Evolutionary conservation across 176 grass and related monocot genomes (phyloP), one percentile per base, ranked within the genome.

Genomic region (Zea mays): DNA sequence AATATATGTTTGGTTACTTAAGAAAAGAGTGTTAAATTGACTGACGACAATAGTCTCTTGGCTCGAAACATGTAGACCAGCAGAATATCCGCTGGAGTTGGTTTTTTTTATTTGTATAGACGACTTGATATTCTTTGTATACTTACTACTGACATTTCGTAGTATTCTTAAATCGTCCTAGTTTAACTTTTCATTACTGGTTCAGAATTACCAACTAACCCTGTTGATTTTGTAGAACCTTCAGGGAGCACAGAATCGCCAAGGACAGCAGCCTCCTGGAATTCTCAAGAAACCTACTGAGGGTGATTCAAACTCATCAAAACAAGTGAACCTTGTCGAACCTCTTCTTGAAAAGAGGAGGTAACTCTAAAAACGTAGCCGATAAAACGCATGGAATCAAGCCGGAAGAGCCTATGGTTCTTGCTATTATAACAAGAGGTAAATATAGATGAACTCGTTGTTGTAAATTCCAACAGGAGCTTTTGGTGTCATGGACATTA

Each of bases 251-350:
- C 85, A 89, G 71, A 89, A 81, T 87, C 85, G 90, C 10, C 96
- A 81, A 75, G 92, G 87, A 50, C 92, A 99, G 34, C 87, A 76
- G 47, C 85, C 91, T 75, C 12, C 78, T 68, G 92, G 90, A 85
- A 89, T 93, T 85, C 75, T 90, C 75, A 95, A 85, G 75, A 99
- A 95, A 68, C 65, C 85, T 27, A 75, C 83, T 57, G 96, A 94
- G 65, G 73, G 83, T 73, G 96, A 99, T 61, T 77, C 78, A 12
- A 83, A 81, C 34, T 52, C 88, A 15, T 85, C 90, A 54, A 92
- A 72, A 52, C 92, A 89, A 68, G 85, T 88, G 20, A 96, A 87
- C 84, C 77, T 96, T 55, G 88, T 90, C 3, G 88, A 99, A 52
- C 92, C 92, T 69, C 86, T 89, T 57, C 20, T 87, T 71, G 92